Conservation (phyloP, 345 rosid genomes). For the Arabis alpina region DNA sequence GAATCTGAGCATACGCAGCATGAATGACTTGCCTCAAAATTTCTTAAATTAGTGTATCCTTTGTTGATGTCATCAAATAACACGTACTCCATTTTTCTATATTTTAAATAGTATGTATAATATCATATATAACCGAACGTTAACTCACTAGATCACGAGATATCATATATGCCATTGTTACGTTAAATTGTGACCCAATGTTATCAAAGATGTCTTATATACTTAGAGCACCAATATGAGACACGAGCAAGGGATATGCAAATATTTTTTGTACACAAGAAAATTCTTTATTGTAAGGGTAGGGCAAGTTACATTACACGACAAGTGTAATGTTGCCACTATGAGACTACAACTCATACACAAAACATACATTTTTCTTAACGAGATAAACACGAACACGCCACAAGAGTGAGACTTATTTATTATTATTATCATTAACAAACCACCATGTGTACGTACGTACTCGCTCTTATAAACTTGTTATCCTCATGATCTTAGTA, state of each 20-base stretch:
- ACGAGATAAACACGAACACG: constrained; percentile 22
- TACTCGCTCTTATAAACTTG: not conserved
- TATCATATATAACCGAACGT: too few relatives aligned
- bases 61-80: too few relatives aligned
- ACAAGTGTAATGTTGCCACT: constrained; percentile 16
- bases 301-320: constrained; percentile 24
- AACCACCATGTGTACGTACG: constrained; percentile 13
- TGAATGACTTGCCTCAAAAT: too few relatives aligned
- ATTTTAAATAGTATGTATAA: too few relatives aligned
- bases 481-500: constrained; percentile 12
- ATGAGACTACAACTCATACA: not conserved
- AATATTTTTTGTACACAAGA: constrained; percentile 13
- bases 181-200: too few relatives aligned
- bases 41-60: too few relatives aligned
- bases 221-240: constrained; percentile 6
- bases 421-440: constrained; percentile 11
- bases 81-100: too few relatives aligned
- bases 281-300: constrained; percentile 2
- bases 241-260: not conserved
- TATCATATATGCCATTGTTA: too few relatives aligned
- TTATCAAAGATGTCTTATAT: too few relatives aligned
- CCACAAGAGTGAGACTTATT: constrained; percentile 1
- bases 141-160: too few relatives aligned
- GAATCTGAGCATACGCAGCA: too few relatives aligned
- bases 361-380: not conserved